These are phyloP conservation scores for Beta vulgaris DNA, from an alignment of 148 eudicot genomes.

Conservation along the genomic window DNA sequence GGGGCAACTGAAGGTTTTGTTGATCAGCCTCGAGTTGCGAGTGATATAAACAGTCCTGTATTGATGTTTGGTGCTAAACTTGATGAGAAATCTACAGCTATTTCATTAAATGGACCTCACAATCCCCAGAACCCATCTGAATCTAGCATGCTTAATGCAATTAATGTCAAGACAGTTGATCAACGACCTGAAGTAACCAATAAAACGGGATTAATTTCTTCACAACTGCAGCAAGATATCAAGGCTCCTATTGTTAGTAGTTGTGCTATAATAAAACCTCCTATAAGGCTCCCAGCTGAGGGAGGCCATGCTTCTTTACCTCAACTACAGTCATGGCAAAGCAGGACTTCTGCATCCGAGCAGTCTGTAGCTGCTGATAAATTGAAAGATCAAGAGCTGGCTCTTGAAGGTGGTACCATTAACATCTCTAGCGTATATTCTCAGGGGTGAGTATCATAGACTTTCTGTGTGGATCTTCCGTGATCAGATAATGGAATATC, in stretches of 20 bases:
- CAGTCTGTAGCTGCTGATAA: constrained; percentile 34
- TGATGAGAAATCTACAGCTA: constrained; percentile 39
- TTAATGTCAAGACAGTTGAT: constrained; percentile 39
- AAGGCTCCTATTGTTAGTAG: constrained; percentile 38
- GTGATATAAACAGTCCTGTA: constrained; percentile 36
- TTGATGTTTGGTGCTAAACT: constrained; percentile 47
- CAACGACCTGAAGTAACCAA: constrained; percentile 38
- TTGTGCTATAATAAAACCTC: constrained; percentile 35
- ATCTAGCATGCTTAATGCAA: constrained; percentile 34
- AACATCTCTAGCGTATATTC: constrained; percentile 88
- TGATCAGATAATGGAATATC: neutral
- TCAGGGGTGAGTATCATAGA: constrained; percentile 58
- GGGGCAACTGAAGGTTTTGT: constrained; percentile 42
- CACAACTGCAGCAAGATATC: constrained; percentile 41
- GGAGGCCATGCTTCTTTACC: constrained; percentile 40
- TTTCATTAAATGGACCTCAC: constrained; percentile 35
- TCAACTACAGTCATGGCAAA: constrained; percentile 49
- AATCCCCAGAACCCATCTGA: constrained; percentile 42
- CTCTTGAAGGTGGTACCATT: constrained; percentile 78
- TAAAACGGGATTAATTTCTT: constrained; percentile 33
- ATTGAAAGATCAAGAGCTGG: constrained; percentile 55
- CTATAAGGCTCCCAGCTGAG: constrained; percentile 39
- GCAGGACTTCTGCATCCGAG: constrained; percentile 39
- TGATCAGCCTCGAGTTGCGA: constrained; percentile 48
- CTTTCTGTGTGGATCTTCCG: neutral